phyloP scores from a whole-genome alignment of 2,329 filamentous ascomycete genomes.

The Akanthomyces dipterigenus region DNA sequence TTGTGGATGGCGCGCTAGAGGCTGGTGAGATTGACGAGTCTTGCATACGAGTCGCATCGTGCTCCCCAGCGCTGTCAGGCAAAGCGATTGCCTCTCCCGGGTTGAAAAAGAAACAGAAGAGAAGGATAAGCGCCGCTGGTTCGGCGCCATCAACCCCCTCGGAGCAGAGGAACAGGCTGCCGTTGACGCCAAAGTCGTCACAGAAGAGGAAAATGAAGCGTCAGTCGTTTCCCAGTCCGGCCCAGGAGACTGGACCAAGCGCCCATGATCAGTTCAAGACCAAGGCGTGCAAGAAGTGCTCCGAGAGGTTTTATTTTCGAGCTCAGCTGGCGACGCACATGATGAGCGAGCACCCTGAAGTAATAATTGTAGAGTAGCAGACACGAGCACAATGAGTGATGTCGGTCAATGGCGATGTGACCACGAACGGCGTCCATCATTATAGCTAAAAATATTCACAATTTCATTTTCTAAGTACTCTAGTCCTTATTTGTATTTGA shows the following conservation, averaged over 20 bases:
- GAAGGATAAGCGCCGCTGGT: neutral
- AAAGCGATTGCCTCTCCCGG: neutral
- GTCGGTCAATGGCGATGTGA: neutral
- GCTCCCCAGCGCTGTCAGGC: neutral
- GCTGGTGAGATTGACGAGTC: slow-evolving; percentile 5
- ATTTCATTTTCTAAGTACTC: neutral
- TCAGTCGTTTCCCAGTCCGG: neutral
- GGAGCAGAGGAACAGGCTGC: neutral
- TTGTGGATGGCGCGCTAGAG: neutral
- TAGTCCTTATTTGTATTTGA: neutral
- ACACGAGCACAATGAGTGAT: neutral
- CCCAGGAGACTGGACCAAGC: neutral
- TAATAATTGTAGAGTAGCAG: neutral
- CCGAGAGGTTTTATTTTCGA: neutral
- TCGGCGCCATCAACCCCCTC: neutral
- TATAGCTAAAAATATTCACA: neutral
- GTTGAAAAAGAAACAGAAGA: neutral
- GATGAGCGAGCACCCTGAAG: neutral
- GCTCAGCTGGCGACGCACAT: slow-evolving; percentile 6
- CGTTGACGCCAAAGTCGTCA: neutral
- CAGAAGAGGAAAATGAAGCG: neutral
- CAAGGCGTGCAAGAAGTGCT: slow-evolving; percentile 1
- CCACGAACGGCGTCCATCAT: neutral
- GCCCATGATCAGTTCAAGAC: slow-evolving; percentile 9
- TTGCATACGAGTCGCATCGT: neutral